Conservation (phyloP, 352 stramenopile species). For the Hyphochytrium catenoides region DNA sequence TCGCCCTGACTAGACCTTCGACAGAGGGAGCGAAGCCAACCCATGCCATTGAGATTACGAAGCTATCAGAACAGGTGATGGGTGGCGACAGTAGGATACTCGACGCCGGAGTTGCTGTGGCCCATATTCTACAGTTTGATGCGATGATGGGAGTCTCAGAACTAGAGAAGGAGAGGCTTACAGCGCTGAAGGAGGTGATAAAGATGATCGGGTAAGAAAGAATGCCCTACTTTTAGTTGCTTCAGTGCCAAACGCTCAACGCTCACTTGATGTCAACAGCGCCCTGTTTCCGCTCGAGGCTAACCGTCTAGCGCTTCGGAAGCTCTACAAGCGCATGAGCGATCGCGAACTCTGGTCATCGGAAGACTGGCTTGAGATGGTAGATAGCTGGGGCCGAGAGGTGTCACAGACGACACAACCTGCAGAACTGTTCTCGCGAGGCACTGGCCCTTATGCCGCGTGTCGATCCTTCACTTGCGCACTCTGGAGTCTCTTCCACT, state of each 20-base stretch:
- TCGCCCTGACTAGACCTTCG: too few relatives aligned
- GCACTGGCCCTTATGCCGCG: constrained; percentile 11
- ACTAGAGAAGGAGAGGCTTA: too few relatives aligned
- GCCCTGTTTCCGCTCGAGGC: constrained; percentile 30
- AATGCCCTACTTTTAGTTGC: constrained; percentile 38
- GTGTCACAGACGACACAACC: constrained; percentile 24
- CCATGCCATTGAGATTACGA: too few relatives aligned
- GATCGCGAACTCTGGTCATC: constrained; percentile 21
- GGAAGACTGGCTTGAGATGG: constrained; percentile 24
- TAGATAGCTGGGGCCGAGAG: constrained; percentile 29
- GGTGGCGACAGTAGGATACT: too few relatives aligned
- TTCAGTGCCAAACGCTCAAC: constrained; percentile 25
- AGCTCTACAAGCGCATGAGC: constrained; percentile 16
- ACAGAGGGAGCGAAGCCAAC: too few relatives aligned
- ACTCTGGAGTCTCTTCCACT: constrained; percentile 54
- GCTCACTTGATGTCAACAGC: constrained; percentile 30
- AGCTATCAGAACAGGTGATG: too few relatives aligned
- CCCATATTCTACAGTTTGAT: constrained; percentile 36
- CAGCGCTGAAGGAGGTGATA: too few relatives aligned
- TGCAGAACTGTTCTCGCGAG: constrained; percentile 19
- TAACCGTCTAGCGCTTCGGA: constrained; percentile 24
- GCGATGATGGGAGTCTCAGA: too few relatives aligned
- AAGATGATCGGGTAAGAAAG: too few relatives aligned
- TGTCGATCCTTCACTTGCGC: constrained; percentile 53
- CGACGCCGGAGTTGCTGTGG: constrained; percentile 34